Conservation (phyloP, 2,329 filamentous ascomycete species). For the Apiospora marii region DNA sequence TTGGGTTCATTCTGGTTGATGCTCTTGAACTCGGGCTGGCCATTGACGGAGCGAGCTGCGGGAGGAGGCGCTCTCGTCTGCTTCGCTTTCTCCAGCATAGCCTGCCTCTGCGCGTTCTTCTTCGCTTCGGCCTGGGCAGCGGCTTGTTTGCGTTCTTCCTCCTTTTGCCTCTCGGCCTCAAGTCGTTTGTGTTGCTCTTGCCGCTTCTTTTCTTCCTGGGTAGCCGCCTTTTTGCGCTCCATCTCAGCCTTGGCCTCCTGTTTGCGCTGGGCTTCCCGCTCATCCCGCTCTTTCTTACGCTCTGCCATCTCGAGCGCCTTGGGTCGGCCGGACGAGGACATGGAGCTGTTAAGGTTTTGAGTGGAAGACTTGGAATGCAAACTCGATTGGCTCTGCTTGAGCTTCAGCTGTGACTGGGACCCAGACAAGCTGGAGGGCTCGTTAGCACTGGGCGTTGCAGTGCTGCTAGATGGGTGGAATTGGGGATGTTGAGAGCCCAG, state of each 20-base stretch:
- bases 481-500: slow-evolving; percentile 56
- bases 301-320: slow-evolving; percentile 79
- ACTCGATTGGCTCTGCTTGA: slow-evolving; percentile 73
- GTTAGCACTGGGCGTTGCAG: background rate
- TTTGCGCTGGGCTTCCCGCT: slow-evolving; percentile 79
- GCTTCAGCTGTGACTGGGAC: slow-evolving; percentile 57
- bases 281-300: slow-evolving; percentile 85
- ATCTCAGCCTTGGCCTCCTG: slow-evolving; percentile 82
- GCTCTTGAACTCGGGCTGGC: slow-evolving; percentile 54
- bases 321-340: slow-evolving; percentile 68
- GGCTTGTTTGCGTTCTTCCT: slow-evolving; percentile 66
- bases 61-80: slow-evolving; percentile 70
- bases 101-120: slow-evolving; percentile 71
- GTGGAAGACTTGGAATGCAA: slow-evolving; percentile 65
- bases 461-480: slow-evolving; percentile 33
- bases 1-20: slow-evolving; percentile 44
- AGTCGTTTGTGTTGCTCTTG: slow-evolving; percentile 66
- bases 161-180: slow-evolving; percentile 68
- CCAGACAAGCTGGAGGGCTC: background rate
- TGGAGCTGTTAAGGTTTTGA: slow-evolving; percentile 70
- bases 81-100: slow-evolving; percentile 70
- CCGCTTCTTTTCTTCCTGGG: slow-evolving; percentile 70
- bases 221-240: slow-evolving; percentile 76
- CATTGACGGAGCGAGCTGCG: slow-evolving; percentile 60
- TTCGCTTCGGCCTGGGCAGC: slow-evolving; percentile 65